Evolutionary conservation across 345 rosid genomes (phyloP), one percentile per base, ranked within the genome.

Genomic region (Arabis alpina): DNA sequence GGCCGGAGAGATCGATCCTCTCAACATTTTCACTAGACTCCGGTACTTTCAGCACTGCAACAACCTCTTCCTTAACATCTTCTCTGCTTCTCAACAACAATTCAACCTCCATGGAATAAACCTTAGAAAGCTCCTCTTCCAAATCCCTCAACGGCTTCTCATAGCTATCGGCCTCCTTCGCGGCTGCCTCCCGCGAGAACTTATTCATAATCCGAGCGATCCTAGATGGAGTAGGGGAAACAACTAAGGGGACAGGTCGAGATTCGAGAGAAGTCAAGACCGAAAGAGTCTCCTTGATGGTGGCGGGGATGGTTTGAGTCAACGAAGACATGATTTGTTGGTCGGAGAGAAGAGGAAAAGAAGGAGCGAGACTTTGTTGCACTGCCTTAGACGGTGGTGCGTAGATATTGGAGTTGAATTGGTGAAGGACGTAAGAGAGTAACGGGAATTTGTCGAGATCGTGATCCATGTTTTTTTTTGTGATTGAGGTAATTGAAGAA

Each of bases 201-300:
- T 85, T 69, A 1, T 64, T 75, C 53, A 55, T 61, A 69, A 82
- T 74, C 72, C 82, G 79, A 49, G 81, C 61, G 14, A 94, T 80
- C 85, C 77, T 89, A 36, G 79, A 69, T n/a, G 82, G 82, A 27
- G 99, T 95, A 3, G 71, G 67, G 70, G 87, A 81, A 34, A 91
- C 86, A 0, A 93, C 69, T 13, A 75, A 83, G 1, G 83, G 89
- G 78, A 87, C 89, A 12, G 96, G 99, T 2, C 90, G 84, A 28
- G 89, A 82, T 2, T 96, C 97, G 2, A 93, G 83, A 47, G 89
- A 84, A 25, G 51, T 80, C 63, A 88, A 87, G 55, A 91, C 81
- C 39, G 78, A 64, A 73, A 80, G 86, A 39, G 85, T 83, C 56
- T 84, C 90, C 23, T 73, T 44, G 50, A 91, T 74, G 56, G 75